Evolutionary conservation across 768 basidiomycete genomes (phyloP), one percentile per base, ranked within the genome.

Genomic region (Sistotremastrum niveocremeum): DNA sequence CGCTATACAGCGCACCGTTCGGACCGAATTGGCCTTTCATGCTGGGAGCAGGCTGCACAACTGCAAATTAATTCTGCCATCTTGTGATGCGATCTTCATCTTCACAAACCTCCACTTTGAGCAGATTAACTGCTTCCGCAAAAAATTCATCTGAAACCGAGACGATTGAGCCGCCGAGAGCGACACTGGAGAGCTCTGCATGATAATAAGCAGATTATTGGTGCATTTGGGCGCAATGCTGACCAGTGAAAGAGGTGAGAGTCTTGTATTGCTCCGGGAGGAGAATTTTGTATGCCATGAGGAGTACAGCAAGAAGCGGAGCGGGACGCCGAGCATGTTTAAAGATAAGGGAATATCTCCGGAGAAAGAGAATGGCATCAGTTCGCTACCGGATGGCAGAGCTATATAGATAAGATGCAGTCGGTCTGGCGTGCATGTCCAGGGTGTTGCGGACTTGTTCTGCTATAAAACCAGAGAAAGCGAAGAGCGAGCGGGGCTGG

Each of bases 11-110:
- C 0, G 94, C 94, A 28, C 95, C 95, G 37, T 91, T 94, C 3
- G 90, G 86, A 5, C 94, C 94, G 55, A 91, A 99, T 54, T 91
- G 88, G n/a, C 95, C 95, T 62, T 93, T 91, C 58, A 95, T 64
- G 52, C 81, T 88, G 4, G 72, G 75, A 28, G 93, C 79, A 5
- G 93, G 84, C 91, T 95, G 52, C 20, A 20, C 20, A 2, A 1
- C 9, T 31, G 38, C 35, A 37, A 42, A 48, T 20, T 37, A 34
- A 41, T 39, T 7, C 41, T 51, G 5, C 7, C 29, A 7, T 4
- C 20, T 9, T 2, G 8, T 9, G 2, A 38, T 28, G 29, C 37
- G 29, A 32, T n/a, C 32, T 39, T 34, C 9, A 39, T 2, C 37
- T 39, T 10, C 37, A 58, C 74, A 55, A 50, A 88, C 93, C 65